Conservation (phyloP, 371 early-diverging fungal species). For the Apophysomyces variabilis region DNA sequence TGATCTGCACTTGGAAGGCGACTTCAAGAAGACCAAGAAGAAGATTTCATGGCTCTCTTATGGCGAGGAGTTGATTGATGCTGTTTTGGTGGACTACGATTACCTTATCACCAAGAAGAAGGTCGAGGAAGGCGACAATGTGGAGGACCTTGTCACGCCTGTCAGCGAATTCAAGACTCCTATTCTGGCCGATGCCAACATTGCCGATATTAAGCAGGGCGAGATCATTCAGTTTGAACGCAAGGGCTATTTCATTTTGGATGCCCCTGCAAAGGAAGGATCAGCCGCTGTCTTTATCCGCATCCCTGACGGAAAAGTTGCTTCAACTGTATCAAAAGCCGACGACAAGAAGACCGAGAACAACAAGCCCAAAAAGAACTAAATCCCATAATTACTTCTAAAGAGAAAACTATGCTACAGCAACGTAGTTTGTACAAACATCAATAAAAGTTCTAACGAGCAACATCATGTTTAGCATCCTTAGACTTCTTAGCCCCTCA, state of each 20-base stretch:
- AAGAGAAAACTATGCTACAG: not conserved
- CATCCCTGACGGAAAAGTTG: slow-evolving; percentile 95
- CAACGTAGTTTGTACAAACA: slow-evolving; percentile 2
- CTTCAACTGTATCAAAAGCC: slow-evolving; percentile 81
- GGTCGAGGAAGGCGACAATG: slow-evolving; percentile 92
- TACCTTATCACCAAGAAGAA: slow-evolving; percentile 98
- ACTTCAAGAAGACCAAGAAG: slow-evolving; percentile 99
- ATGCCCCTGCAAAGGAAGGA: slow-evolving; percentile 63
- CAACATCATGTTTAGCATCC: too few relatives aligned
- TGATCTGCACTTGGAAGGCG: slow-evolving; percentile 91
- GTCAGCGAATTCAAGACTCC: slow-evolving; percentile 82
- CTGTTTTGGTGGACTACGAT: slow-evolving; percentile 89
- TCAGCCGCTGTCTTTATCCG: slow-evolving; percentile 74
- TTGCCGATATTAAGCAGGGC: slow-evolving; percentile 61
- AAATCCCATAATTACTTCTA: not conserved
- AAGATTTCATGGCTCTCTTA: slow-evolving; percentile 98
- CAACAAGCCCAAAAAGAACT: slow-evolving; percentile 19
- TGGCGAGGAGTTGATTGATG: slow-evolving; percentile 61
- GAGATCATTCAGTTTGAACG: slow-evolving; percentile 99
- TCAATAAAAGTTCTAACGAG: not conserved
- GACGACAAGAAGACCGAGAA: slow-evolving; percentile 23
- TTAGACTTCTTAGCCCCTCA: too few relatives aligned
- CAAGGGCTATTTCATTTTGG: slow-evolving; percentile 96
- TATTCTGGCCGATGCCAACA: slow-evolving; percentile 77
- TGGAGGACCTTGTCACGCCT: slow-evolving; percentile 87